phyloP scores from a whole-genome alignment of 176 grass and related monocot species.

The Miscanthus lutarioriparius region DNA sequence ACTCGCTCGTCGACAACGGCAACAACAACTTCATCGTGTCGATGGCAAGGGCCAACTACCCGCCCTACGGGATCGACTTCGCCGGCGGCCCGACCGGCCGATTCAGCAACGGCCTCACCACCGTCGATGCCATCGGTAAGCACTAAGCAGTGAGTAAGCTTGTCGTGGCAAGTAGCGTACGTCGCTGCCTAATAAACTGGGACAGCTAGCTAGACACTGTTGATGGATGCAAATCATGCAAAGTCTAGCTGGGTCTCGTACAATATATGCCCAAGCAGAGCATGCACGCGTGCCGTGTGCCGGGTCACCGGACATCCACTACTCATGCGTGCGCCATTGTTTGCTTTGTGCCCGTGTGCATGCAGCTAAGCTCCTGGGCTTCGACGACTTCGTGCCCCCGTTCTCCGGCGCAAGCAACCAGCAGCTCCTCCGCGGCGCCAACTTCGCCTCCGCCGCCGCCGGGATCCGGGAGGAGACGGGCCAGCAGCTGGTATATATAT shows the following conservation, averaged over 20 bases:
- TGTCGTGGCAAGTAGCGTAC: no score
- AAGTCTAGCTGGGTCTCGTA: no score
- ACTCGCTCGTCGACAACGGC: slow-evolving; percentile 91
- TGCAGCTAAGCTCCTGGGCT: slow-evolving; percentile 69
- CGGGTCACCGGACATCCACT: background rate
- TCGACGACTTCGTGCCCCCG: slow-evolving; percentile 71
- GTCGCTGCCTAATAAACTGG: no score
- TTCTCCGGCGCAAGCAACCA: slow-evolving; percentile 57
- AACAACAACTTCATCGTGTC: slow-evolving; percentile 91
- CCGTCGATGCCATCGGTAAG: slow-evolving; percentile 74
- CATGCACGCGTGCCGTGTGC: background rate
- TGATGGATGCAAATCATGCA: no score
- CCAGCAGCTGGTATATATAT: slow-evolving; percentile 51
- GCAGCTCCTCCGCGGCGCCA: slow-evolving; percentile 68
- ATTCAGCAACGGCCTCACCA: slow-evolving; percentile 88
- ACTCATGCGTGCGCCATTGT: background rate
- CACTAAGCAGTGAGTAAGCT: no score
- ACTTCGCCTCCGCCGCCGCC: slow-evolving; percentile 87
- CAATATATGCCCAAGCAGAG: background rate
- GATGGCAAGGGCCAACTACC: slow-evolving; percentile 80
- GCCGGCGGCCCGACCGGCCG: slow-evolving; percentile 65
- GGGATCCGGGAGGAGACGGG: slow-evolving; percentile 91
- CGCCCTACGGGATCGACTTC: slow-evolving; percentile 89
- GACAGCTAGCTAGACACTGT: no score
- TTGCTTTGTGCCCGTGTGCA: background rate